Base-by-base conservation (phyloP, 176 grass and related monocot genomes). In the Paspalum notatum region DNA sequence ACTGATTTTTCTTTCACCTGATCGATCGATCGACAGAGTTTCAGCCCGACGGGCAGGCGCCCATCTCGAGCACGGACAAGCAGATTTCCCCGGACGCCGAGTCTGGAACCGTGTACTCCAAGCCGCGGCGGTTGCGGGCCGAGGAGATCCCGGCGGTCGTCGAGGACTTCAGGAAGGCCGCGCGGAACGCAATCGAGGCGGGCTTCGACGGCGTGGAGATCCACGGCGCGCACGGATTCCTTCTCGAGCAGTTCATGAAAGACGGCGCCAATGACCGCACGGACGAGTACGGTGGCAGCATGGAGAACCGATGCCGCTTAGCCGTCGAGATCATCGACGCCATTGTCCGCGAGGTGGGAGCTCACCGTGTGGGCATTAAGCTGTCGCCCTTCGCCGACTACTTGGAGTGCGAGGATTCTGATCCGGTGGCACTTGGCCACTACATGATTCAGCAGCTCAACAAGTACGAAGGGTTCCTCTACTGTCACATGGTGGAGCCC, bases 231-330 rank as follows among this genome's bases (percentile, higher is more conserved):
- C 43, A 75, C 1, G 52, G 84, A 1, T 68, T 4, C 10, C 51
- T 86, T 50, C 51, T 86, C 4, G 84, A 86, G 84, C 70, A 86
- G 1, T 86, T 86, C 42, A 81, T 86, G 77, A 86, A 81, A 43
- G 76, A 82, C 15, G 24, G 69, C 13, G 21, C 69, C 9, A 82
- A 74, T 21, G 69, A 64, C 57, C 80, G 80, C 5, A 2, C 27
- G 0, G 80, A 74, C 14, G n/a, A 64, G n/a, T 74, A 82, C 3
- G 69, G 80, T 3, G 80, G 80, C 9, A 82, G 80, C 45, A 57
- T 82, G 9, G 80, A 82, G 46, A 82, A 82, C 37, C 57, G 80
- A 20, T 82, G 80, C 58, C 80, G 80, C 32, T 82, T 73, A 8
- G 58, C 57, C 1, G 27, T 82, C 1, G 80, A 82, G 68, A 56